Evolutionary conservation across 1,284 basidiomycete species (phyloP), one percentile per base, ranked within the genome.

Genomic region (Ceratobasidium sp.): DNA sequence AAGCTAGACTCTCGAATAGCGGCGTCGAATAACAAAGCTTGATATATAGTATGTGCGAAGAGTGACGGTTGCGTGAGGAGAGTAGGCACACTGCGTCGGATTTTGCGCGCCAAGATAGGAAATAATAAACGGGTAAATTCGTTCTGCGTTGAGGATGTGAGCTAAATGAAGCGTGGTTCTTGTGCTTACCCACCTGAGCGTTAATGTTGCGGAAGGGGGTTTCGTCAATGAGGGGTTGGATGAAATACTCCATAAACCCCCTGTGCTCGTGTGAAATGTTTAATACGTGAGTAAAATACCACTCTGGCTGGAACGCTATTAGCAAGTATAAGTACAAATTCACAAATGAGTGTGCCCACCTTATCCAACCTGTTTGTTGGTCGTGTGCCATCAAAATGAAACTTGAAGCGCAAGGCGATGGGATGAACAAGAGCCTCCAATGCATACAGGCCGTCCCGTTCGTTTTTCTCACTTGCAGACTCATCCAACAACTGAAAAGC

Each of bases 331-430:
- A 39, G 46, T 14, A 16, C 29, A 64, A n/a, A 14, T 22, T 59
- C 19, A 37, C 22, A 41, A 31, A 37, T 49, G 41, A 53, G 29
- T 27, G 19, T 31, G 78, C 81, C 34, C 58, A 92, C 94, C 88
- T 98, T 99, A 84, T 98, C 97, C 6, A 97, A 83, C 61, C 95
- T 87, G 81, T 98, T 99, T 0, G 97, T 99, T 76, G 90, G 88
- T 43, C 94, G 86, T 14, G 88, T 85, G 0, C 93, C 90, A 77
- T 98, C 95, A 79, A 99, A 99, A 80, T 99, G 98, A 81, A 93
- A 99, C 79, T 92, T 94, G 85, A 98, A 99, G 27, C 97, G 89
- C 59, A 95, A 83, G 1, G 92, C 86, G 61, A 99, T 86, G 0
- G 96, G 94, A 74, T 91, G 88, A 1, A 95, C 86, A n/a, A 99